A percentile compares a stretch with the other conserved stretches of the same genome.
Evolutionary conservation across 352 stramenopile genomes (phyloP).

Genomic region (Globisporangium cylindrosporum): DNA sequence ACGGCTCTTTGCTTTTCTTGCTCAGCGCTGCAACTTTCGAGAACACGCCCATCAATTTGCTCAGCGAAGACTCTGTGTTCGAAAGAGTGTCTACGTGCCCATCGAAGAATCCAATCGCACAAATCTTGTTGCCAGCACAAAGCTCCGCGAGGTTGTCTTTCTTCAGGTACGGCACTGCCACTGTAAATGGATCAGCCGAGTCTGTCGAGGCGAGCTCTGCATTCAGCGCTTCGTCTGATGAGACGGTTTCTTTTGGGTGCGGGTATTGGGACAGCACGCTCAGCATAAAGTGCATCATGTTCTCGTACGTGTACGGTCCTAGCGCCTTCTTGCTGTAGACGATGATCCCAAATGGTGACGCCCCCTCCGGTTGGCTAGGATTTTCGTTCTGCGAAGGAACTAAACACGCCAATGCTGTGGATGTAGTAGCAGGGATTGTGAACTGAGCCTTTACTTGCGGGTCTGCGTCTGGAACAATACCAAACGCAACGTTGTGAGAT

Average conservation of each 20-base stretch:
- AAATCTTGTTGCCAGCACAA: conserved; percentile 65
- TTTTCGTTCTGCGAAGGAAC: conserved; percentile 34
- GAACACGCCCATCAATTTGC: conserved; percentile 40
- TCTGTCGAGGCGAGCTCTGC: conserved; percentile 17
- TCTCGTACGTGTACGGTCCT: conserved; percentile 59
- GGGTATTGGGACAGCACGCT: conserved; percentile 63
- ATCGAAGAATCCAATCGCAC: conserved; percentile 75
- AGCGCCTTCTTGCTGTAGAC: conserved; percentile 70
- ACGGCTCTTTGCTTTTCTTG: conserved; percentile 51
- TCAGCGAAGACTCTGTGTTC: conserved; percentile 38
- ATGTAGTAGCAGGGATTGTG: conserved; percentile 31
- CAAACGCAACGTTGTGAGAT: conserved; percentile 47
- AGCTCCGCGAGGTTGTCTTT: conserved; percentile 49
- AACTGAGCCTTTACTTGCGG: conserved; percentile 67
- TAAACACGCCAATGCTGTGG: conserved; percentile 41
- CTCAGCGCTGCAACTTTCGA: conserved; percentile 42
- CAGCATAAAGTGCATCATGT: conserved; percentile 66
- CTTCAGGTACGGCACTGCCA: conserved; percentile 48
- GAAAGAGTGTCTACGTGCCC: conserved; percentile 46
- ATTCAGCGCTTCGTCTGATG: conserved; percentile 18
- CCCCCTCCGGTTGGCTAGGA: conserved; percentile 21
- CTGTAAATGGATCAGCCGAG: conserved; percentile 12
- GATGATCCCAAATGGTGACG: conserved; percentile 54
- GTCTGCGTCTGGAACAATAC: conserved; percentile 51
- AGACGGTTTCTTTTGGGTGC: conserved; percentile 32